Base-by-base conservation (phyloP, 73 alveolate genomes). In the Paramecium sonneborni region DNA sequence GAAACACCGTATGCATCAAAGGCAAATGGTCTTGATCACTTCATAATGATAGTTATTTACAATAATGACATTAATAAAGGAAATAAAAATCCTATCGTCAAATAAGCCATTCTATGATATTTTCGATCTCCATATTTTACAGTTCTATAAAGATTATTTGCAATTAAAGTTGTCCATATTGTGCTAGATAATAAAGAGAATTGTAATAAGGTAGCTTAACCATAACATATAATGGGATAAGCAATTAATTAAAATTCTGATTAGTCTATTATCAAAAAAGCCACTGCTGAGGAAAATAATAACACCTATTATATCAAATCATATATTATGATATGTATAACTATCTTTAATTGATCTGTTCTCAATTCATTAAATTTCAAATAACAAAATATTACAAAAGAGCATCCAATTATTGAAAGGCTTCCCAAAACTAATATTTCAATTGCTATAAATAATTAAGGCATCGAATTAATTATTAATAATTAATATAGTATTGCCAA, bases 1-100 rank as follows among this genome's bases (percentile, higher is more conserved):
- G 90, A 38, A n/a, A 44, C n/a, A 41, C 90, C 90, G 24, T 79
- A 79, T 20, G 76, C 90, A 23, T 38, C 70, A 24, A 79, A 79
- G 21, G 41, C 44, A 79, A 79, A 79, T 9, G 90, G 90, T 20
- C 86, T 72, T 72, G 34, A 72, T 72, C 35, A 62, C 32, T 72
- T 72, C 18, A 72, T 72, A 69, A 72, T 11, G 15, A 30, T 30
- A 3, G 7, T 67, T 30, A 67, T 67, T 35, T 72, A 72, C 90
- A 79, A 37, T 30, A 43, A 38, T 23, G 62, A 30, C 44, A 79
- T 79, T 23, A 39, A n/a, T 24, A 44, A 14, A 37, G 90, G 90
- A 39, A 79, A 23, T 9, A 21, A 24, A 46, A 15, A 39, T 79
- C 90, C 90, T 12, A 46, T 26, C 26, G 11, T 26, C 43, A 4